Conservation (phyloP, 2,329 filamentous ascomycete genomes). For the Fusarium sp. region DNA sequence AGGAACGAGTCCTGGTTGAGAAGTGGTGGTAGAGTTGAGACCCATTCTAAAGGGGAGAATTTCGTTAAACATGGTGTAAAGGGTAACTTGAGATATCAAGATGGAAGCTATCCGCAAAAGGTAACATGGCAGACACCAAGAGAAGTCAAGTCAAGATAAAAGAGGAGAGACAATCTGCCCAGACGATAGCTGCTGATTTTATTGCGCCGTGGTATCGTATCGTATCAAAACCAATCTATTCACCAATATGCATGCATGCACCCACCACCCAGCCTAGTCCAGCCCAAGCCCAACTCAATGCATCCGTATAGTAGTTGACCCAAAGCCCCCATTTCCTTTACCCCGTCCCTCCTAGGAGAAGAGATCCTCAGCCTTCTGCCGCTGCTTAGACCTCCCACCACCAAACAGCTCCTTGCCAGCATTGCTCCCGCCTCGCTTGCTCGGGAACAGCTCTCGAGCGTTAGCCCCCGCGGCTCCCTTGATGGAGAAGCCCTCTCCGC, state of each 20-base stretch:
- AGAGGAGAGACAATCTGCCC: slow-evolving; percentile 6
- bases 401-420: slow-evolving; percentile 77
- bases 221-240: slow-evolving; percentile 39
- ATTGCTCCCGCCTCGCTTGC: slow-evolving; percentile 68
- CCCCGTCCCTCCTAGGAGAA: slow-evolving; percentile 64
- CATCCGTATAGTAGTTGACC: slow-evolving; percentile 10
- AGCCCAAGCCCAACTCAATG: slow-evolving; percentile 12
- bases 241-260: slow-evolving; percentile 20
- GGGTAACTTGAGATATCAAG: not conserved
- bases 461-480: slow-evolving; percentile 66
- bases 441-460: slow-evolving; percentile 77
- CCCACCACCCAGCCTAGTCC: not conserved
- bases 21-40: slow-evolving; percentile 70
- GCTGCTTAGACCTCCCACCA: slow-evolving; percentile 59
- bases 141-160: not conserved
- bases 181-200: slow-evolving; percentile 26
- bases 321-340: not conserved
- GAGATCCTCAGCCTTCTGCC: slow-evolving; percentile 79
- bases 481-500: slow-evolving; percentile 69
- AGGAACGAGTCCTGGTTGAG: slow-evolving; percentile 66
- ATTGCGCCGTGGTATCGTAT: slow-evolving; percentile 46
- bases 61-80: not conserved
- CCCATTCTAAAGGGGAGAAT: not conserved
- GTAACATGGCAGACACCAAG: not conserved
- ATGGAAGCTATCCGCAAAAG: no score